Percentiles rank a stretch among this genome's conserved stretches.
Conservation (phyloP, 768 basidiomycete genomes). For the Rubroboletus pulcherrimus region DNA sequence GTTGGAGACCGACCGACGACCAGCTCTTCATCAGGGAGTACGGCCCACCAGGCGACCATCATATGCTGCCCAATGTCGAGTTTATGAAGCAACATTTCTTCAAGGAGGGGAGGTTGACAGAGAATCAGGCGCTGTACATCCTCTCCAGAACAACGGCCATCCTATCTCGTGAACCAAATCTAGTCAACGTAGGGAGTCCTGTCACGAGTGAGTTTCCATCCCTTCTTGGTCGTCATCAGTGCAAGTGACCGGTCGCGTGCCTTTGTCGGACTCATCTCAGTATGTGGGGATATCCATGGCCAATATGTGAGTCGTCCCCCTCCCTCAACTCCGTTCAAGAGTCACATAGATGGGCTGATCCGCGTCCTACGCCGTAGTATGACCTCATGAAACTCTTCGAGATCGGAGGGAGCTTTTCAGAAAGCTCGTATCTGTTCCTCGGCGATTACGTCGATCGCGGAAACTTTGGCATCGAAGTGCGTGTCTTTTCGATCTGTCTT, state of each 20-base stretch:
- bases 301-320: slow-evolving; percentile 82
- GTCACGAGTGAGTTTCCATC: slow-evolving; percentile 69
- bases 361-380: slow-evolving; percentile 51
- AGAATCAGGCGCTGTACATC: slow-evolving; percentile 83
- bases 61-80: slow-evolving; percentile 64
- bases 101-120: slow-evolving; percentile 77
- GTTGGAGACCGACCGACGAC: slow-evolving; percentile 62
- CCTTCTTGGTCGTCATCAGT: neutral
- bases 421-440: slow-evolving; percentile 88
- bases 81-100: slow-evolving; percentile 90
- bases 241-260: slow-evolving; percentile 8
- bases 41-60: slow-evolving; percentile 34
- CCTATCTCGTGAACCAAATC: slow-evolving; percentile 73
- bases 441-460: slow-evolving; percentile 98
- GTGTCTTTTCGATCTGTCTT: slow-evolving; percentile 11
- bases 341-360: slow-evolving; percentile 9
- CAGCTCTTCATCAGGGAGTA: slow-evolving; percentile 60
- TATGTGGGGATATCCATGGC: slow-evolving; percentile 96
- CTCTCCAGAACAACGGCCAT: slow-evolving; percentile 63
- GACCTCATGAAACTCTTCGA: slow-evolving; percentile 98
- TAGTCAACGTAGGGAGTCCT: slow-evolving; percentile 83
- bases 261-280: slow-evolving; percentile 36
- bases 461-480: slow-evolving; percentile 79
- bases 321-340: slow-evolving; percentile 82
- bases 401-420: slow-evolving; percentile 80